Percentiles rank a stretch among this genome's conserved stretches.
Conservation (phyloP, 305 asterid genomes). For the Fraxinus dipetala region DNA sequence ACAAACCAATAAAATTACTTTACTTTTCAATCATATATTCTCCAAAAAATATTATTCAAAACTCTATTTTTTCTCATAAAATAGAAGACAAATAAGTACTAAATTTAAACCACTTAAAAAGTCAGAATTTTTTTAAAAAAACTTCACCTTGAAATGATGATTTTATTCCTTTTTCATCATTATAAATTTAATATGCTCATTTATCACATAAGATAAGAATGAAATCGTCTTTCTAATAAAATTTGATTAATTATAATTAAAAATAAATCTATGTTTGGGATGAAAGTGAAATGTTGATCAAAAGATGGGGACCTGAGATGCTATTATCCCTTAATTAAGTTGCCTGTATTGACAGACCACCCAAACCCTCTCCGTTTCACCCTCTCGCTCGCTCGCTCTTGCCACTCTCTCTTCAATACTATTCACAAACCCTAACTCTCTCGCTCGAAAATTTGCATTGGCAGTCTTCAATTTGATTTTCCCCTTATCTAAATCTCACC, state of each 20-base stretch:
- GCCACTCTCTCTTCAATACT: conserved; percentile 18
- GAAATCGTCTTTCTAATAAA: too few species aligned
- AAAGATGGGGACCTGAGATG: not conserved
- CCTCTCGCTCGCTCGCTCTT: not conserved
- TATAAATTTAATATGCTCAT: too few species aligned
- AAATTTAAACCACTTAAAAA: too few species aligned
- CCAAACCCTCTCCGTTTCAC: conserved; percentile 49
- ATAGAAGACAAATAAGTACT: too few species aligned
- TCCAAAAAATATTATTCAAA: too few species aligned
- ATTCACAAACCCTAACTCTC: conserved; percentile 46
- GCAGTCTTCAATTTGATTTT: conserved; percentile 29
- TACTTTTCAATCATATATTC: too few species aligned
- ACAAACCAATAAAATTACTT: too few species aligned
- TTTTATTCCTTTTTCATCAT: too few species aligned
- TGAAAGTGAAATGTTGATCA: not conserved
- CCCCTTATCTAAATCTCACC: not conserved
- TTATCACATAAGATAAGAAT: too few species aligned
- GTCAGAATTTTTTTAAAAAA: too few species aligned
- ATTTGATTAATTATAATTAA: not conserved
- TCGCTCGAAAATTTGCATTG: conserved; percentile 18
- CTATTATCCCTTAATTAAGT: not conserved
- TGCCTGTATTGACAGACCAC: conserved; percentile 35
- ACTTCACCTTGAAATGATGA: too few species aligned
- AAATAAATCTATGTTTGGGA: not conserved
- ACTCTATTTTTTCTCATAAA: too few species aligned